Conservation (phyloP, 805 yeast species). For the Lipomyces kockii region DNA sequence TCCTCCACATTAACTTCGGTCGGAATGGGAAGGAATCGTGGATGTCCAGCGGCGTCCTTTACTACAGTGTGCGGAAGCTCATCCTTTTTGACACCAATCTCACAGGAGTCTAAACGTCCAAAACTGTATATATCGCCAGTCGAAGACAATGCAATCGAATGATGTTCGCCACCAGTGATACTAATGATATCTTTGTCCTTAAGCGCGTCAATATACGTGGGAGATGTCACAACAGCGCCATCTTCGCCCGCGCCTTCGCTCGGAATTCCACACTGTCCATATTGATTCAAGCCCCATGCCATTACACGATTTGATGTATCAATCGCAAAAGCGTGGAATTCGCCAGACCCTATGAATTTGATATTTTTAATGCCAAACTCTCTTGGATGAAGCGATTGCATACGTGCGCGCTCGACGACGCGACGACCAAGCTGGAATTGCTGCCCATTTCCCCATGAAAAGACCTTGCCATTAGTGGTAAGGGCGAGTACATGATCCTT, state of each 20-base stretch:
- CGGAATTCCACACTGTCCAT: conserved; percentile 90
- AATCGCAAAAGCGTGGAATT: conserved; percentile 93
- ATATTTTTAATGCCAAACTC: conserved; percentile 81
- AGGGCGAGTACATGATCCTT: conserved; percentile 89
- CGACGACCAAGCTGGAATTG: conserved; percentile 90
- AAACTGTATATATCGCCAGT: conserved; percentile 79
- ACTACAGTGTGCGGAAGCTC: conserved; percentile 74
- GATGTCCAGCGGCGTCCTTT: conserved; percentile 76
- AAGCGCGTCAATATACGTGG: conserved; percentile 72
- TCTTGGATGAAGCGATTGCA: conserved; percentile 75
- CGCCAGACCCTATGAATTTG: conserved; percentile 86
- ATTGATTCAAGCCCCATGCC: conserved; percentile 96
- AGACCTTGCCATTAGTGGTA: conserved; percentile 82
- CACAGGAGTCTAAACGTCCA: conserved; percentile 94
- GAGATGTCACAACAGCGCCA: conserved; percentile 78
- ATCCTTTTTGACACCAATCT: conserved; percentile 75
- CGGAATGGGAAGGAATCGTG: conserved; percentile 82
- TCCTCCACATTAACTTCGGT: conserved; percentile 57
- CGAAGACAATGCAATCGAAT: conserved; percentile 73
- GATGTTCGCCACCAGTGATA: conserved; percentile 95
- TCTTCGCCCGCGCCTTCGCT: conserved; percentile 66
- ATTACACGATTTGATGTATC: conserved; percentile 69
- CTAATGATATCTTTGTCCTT: conserved; percentile 60
- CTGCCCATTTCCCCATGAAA: conserved; percentile 98
- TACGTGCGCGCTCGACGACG: conserved; percentile 76